A percentile compares a stretch with the other conserved stretches of the same genome.
Conservation (phyloP, 331 rosid species). For the Pyrus hybrid region DNA sequence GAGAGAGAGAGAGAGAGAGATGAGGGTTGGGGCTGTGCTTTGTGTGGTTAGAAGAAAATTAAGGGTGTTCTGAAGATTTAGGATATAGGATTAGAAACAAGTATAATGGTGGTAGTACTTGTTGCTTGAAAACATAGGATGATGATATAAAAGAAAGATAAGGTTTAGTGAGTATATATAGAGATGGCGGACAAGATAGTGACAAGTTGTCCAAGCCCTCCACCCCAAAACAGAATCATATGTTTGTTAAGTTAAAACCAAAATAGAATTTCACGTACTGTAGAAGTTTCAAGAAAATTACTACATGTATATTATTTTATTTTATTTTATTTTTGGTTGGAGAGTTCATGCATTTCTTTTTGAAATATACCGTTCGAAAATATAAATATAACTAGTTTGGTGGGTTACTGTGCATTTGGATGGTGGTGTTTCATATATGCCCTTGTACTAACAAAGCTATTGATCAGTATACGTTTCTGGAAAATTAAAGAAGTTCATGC, state of each 20-base stretch:
- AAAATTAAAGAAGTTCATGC: too few species aligned
- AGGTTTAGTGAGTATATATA: slow-evolving; percentile 53
- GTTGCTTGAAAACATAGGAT: slow-evolving; percentile 28
- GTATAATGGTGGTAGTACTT: not conserved
- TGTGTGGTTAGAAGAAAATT: not conserved
- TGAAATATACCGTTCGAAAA: too few species aligned
- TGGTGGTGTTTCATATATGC: too few species aligned
- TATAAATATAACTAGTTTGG: too few species aligned
- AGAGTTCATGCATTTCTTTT: too few species aligned
- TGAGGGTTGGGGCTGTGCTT: not conserved
- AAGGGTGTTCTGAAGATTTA: not conserved
- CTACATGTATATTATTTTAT: not conserved
- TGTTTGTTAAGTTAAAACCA: not conserved
- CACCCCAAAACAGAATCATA: not conserved
- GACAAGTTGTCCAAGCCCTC: slow-evolving; percentile 33
- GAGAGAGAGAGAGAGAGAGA: not conserved
- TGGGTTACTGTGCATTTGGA: too few species aligned
- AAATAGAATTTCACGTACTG: not conserved
- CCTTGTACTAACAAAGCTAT: too few species aligned
- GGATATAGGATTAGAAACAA: not conserved
- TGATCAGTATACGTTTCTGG: too few species aligned
- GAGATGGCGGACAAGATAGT: slow-evolving; percentile 34
- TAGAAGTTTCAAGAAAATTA: not conserved
- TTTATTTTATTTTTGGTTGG: too few species aligned
- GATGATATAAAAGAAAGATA: slow-evolving; percentile 34